A percentile compares a stretch with the other conserved stretches of the same genome.
Evolutionary conservation across 139 green algal species (phyloP).

Genomic region (Haematococcus sp.): DNA sequence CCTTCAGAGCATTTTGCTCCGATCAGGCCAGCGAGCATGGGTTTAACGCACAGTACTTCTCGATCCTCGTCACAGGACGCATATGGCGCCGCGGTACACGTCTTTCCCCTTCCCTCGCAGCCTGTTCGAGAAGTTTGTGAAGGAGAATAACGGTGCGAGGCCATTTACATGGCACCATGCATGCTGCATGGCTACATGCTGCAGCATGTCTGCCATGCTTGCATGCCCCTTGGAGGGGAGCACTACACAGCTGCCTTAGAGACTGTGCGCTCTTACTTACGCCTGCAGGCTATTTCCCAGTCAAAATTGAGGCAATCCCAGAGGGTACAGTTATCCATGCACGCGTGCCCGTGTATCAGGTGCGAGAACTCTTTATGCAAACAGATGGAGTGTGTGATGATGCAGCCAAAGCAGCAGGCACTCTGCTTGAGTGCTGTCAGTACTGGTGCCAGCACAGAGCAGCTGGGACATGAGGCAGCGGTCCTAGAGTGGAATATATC

Average conservation of each 20-base stretch:
- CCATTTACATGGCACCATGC: too few relatives aligned
- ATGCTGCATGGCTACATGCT: too few relatives aligned
- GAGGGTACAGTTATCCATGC: slow-evolving; percentile 76
- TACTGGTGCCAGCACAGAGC: background rate
- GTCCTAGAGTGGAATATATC: background rate
- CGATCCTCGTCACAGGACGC: slow-evolving; percentile 42
- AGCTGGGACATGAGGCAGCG: background rate
- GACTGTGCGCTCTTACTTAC: too few relatives aligned
- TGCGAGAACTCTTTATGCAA: too few relatives aligned
- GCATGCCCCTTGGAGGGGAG: too few relatives aligned
- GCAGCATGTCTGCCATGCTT: too few relatives aligned
- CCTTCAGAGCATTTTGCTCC: background rate
- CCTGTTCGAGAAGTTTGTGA: slow-evolving; percentile 82
- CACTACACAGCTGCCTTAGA: too few relatives aligned
- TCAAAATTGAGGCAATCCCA: slow-evolving; percentile 81
- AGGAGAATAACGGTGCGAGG: slow-evolving; percentile 71
- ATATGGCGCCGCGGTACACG: slow-evolving; percentile 61
- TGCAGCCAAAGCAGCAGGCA: too few relatives aligned
- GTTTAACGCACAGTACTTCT: too few relatives aligned
- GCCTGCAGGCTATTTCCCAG: slow-evolving; percentile 77
- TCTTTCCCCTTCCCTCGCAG: slow-evolving; percentile 75
- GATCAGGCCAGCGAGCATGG: too few relatives aligned
- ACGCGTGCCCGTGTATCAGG: slow-evolving; percentile 82
- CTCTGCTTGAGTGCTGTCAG: background rate
- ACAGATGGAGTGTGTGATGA: too few relatives aligned